phyloP scores from a whole-genome alignment of 2,329 filamentous ascomycete genomes.

The Acrocalymma vagum region DNA sequence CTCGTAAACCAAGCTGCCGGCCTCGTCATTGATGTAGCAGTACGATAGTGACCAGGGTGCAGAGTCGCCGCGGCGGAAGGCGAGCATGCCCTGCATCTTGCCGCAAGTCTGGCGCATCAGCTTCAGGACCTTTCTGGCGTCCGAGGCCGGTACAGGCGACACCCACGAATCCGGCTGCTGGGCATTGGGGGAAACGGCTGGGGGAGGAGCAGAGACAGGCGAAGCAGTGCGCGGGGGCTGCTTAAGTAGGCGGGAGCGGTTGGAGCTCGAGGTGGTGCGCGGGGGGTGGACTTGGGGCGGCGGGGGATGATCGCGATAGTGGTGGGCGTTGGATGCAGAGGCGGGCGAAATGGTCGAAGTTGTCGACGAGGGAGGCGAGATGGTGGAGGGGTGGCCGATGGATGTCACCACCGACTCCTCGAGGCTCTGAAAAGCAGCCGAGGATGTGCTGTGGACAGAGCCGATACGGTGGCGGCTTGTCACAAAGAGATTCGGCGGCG shows the following conservation, averaged over 20 bases:
- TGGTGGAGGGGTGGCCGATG: slow-evolving; percentile 52
- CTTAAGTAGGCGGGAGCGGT: slow-evolving; percentile 41
- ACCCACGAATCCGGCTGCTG: slow-evolving; percentile 45
- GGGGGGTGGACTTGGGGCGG: slow-evolving; percentile 34
- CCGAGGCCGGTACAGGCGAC: slow-evolving; percentile 62
- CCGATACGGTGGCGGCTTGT: slow-evolving; percentile 71
- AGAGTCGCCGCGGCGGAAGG: slow-evolving; percentile 70
- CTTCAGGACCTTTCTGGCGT: slow-evolving; percentile 75
- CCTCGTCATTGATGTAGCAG: slow-evolving; percentile 80
- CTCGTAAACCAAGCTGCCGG: slow-evolving; percentile 78
- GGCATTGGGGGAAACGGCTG: slow-evolving; percentile 11
- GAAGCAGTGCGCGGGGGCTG: slow-evolving; percentile 28
- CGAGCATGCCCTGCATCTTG: slow-evolving; percentile 79
- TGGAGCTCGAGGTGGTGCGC: slow-evolving; percentile 38
- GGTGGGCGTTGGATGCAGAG: too few relatives aligned
- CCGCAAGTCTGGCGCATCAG: slow-evolving; percentile 82
- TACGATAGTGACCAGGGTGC: slow-evolving; percentile 75
- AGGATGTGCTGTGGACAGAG: slow-evolving; percentile 72
- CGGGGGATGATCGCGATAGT: too few relatives aligned
- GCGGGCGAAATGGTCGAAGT: too few relatives aligned
- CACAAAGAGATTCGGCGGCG: slow-evolving; percentile 50
- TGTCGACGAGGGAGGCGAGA: slow-evolving; percentile 41
- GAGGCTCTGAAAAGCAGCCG: slow-evolving; percentile 58
- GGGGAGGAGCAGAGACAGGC: slow-evolving; percentile 15
- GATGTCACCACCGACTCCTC: slow-evolving; percentile 51